Evolutionary conservation across 345 rosid species (phyloP), one percentile per base, ranked within the genome.

Genomic region (Xanthoceras sorbifolium): DNA sequence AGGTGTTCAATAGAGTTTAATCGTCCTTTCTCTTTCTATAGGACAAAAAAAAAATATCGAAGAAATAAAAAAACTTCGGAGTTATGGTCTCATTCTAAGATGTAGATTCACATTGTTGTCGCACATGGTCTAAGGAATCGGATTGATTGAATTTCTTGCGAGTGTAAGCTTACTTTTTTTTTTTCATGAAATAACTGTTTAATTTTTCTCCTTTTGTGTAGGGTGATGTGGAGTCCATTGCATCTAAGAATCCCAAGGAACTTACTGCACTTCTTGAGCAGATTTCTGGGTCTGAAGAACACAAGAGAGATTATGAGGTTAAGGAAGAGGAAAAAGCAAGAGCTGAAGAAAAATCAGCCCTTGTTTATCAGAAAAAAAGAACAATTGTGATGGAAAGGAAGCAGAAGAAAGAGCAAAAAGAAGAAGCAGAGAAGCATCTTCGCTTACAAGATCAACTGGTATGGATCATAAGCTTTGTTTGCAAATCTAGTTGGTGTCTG

Each of bases 141-240:
- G 52, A 72, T 32, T 25, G 46, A 74, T 14, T 44, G 23, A 54
- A 3, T 75, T 64, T 72, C n/a, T 20, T 66, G 62, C 63, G 42
- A 42, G 64, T 20, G 79, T 11, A 25, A 60, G 69, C 28, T 60
- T 36, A 36, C 20, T 36, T 28, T 1, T 78, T 6, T 32, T 4
- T 5, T 50, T 57, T 0, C 1, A 9, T 22, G 28, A 22, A 31
- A 22, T 62, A 36, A 34, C 54, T 25, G 28, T 3, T 74, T 76
- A 17, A 12, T 57, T 34, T 38, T 36, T 23, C 14, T 50, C 5
- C 25, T 63, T 75, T 52, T 32, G 34, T 87, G 73, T 76, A 95
- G 99, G 99, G 99, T 60, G 98, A 96, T 84, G 99, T 96, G 72
- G 99, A 96, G 85, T 96, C 99, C 18, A 94, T 96, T 84, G 99